Percentiles rank a stretch among this genome's conserved stretches.
Evolutionary conservation across 2,329 filamentous ascomycete species (phyloP).

Genomic region (Zymoseptoria tritici): DNA sequence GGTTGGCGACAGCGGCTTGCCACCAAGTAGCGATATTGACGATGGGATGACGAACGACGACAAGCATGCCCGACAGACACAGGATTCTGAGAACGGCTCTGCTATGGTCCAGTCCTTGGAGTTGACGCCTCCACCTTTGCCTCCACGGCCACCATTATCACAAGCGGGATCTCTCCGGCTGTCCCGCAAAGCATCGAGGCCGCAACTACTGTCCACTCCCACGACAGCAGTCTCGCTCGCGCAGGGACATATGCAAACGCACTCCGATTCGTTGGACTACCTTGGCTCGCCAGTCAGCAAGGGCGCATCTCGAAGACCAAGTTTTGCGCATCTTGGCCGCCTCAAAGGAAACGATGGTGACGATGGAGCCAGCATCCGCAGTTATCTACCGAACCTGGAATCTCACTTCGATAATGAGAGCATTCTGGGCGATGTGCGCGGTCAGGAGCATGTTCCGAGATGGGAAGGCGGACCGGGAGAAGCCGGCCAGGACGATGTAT

Average conservation of each 20-base stretch:
- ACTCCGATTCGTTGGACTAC: conserved; percentile 46
- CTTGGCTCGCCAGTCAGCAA: conserved; percentile 22
- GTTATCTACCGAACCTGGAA: conserved; percentile 56
- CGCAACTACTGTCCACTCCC: conserved; percentile 52
- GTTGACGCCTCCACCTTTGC: conserved; percentile 31
- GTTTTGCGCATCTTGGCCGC: conserved; percentile 33
- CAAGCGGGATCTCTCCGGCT: conserved; percentile 25
- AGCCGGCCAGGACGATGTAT: conserved; percentile 49
- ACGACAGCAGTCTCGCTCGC: conserved; percentile 80
- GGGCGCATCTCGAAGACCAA: conserved; percentile 34
- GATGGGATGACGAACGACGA: neutral
- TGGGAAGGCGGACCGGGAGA: conserved; percentile 58
- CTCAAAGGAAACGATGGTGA: conserved; percentile 47
- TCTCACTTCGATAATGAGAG: conserved; percentile 70
- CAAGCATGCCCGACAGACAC: neutral
- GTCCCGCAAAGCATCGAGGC: conserved; percentile 30
- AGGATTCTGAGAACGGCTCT: neutral
- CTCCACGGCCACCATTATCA: conserved; percentile 26
- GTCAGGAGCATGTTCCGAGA: conserved; percentile 58
- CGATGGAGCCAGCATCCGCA: conserved; percentile 59
- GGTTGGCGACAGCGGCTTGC: neutral
- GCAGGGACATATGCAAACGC: conserved; percentile 69
- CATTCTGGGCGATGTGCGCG: conserved; percentile 64
- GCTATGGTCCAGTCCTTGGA: conserved; percentile 21
- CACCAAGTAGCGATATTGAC: neutral